Evolutionary conservation across 2,329 filamentous ascomycete species (phyloP).

Genomic region (Talaromyces rugulosus): DNA sequence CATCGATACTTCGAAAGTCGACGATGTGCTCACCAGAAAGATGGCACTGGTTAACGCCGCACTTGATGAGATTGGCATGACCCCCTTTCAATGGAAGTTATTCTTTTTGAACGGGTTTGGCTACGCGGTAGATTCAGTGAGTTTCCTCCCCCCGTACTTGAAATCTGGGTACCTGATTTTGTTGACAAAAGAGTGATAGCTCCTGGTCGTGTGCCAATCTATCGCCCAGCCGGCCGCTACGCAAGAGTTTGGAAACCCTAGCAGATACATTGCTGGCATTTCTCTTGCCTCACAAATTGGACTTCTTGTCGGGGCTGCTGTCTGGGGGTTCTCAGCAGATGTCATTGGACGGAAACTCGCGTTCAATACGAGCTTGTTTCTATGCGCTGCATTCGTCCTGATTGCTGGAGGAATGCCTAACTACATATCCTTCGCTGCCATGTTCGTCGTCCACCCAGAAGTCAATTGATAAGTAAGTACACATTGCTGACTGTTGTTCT

Average conservation of each 20-base stretch:
- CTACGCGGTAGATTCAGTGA: conserved; percentile 23
- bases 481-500: background rate
- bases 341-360: conserved; percentile 6
- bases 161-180: background rate
- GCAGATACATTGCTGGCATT: background rate
- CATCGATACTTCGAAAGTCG: conserved; percentile 20
- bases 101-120: conserved; percentile 62
- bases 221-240: conserved; percentile 6
- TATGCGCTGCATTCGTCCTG: conserved; percentile 7
- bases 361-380: conserved; percentile 6
- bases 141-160: background rate
- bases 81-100: conserved; percentile 55
- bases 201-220: conserved; percentile 6
- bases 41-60: conserved; percentile 37
- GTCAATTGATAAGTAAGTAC: background rate
- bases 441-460: background rate
- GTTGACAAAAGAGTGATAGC: background rate
- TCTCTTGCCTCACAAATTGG: conserved; percentile 6
- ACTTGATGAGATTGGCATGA: conserved; percentile 59
- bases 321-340: conserved; percentile 9
- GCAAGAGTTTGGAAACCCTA: conserved; percentile 3
- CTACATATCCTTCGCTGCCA: conserved; percentile 8
- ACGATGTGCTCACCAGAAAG: conserved; percentile 36
- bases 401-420: conserved; percentile 8
- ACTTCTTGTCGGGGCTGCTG: conserved; percentile 3